phyloP scores from a whole-genome alignment of 2,329 filamentous ascomycete genomes.

The Neurospora crassa region DNA sequence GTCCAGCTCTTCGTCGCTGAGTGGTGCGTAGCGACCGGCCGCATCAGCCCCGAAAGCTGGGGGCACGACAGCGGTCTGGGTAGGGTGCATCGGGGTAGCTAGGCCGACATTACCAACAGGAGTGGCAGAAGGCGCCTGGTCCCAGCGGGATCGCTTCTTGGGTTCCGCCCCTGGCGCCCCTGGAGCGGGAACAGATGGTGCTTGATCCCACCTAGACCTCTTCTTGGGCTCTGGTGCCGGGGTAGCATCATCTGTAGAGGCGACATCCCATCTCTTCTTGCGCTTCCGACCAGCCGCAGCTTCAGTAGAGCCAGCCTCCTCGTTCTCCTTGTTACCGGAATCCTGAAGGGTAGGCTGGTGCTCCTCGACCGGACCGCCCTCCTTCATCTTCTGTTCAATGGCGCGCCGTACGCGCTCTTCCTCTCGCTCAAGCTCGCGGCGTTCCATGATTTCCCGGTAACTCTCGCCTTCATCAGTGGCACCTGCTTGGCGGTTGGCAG shows the following conservation, averaged over 20 bases:
- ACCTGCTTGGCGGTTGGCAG: conserved; percentile 60
- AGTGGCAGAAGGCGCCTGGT: conserved; percentile 75
- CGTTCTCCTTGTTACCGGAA: conserved; percentile 62
- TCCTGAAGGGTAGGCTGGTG: conserved; percentile 69
- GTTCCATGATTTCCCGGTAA: conserved; percentile 86
- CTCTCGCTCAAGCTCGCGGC: conserved; percentile 83
- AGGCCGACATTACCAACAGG: conserved; percentile 65
- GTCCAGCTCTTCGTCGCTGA: conserved; percentile 92
- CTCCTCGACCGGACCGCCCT: conserved; percentile 48
- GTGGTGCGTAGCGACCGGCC: conserved; percentile 64
- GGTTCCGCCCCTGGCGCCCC: conserved; percentile 51
- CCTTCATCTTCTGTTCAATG: conserved; percentile 64
- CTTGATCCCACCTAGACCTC: conserved; percentile 81
- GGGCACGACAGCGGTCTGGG: conserved; percentile 44
- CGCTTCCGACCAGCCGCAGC: conserved; percentile 62
- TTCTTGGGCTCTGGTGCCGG: conserved; percentile 54
- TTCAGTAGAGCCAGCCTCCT: conserved; percentile 59
- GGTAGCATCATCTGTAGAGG: conserved; percentile 43
- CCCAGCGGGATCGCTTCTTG: conserved; percentile 77
- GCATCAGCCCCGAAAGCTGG: conserved; percentile 70
- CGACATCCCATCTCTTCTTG: conserved; percentile 91
- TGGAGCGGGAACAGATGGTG: conserved; percentile 48
- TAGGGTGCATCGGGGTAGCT: conserved; percentile 67
- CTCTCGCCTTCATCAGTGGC: conserved; percentile 63
- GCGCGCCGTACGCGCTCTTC: conserved; percentile 76